Base-by-base conservation (phyloP, 2,329 filamentous ascomycete species). In the Geoglossum cookeanum region DNA sequence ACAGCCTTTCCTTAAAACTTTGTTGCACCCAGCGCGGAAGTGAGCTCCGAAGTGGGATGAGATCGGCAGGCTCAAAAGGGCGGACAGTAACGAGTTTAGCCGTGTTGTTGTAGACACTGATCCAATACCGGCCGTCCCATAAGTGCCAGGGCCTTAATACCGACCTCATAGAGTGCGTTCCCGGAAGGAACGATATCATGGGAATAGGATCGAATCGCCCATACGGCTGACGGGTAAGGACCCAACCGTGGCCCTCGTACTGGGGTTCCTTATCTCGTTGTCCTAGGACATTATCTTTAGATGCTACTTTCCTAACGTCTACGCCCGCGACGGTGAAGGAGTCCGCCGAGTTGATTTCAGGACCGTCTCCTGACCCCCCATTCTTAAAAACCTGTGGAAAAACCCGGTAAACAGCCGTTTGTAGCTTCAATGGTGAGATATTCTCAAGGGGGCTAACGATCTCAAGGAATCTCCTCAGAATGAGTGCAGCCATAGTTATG, bases 111-210 rank as follows among this genome's bases (percentile, higher is more conserved):
- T 65, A 63, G 9, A 80, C 57, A 1, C 69, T 71, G 54, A 81
- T 68, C 78, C 78, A 81, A 65, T 70, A 80, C 22, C 78, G 70
- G 52, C 72, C 70, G 62, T 80, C 78, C 70, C 76, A 80, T 15
- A 81, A 69, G 4, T 68, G 66, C 65, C 69, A 75, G 9, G 51
- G 55, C 22, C 47, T 15, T 6, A 17, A 32, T 22, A 6, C 5
- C 22, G 30, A 32, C 15, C 15, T 8, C 30, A 2, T 53, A 9
- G 22, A n/a, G 55, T 11, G 42, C 42, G 11, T 30, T 52, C n/a
- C 15, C 15, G 55, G 55, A n/a, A 29, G 55, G 30, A 49, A 8
- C n/a, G 44, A 8, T 27, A 57, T 57, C 27, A 39, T 11, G 22
- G 55, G 55, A n/a, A 48, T 7, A 37, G 55, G 37, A 11, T 39